A percentile compares a stretch with the other conserved stretches of the same genome.
These are phyloP conservation scores for Leccinum incarnatum DNA, from an alignment of 768 basidiomycete species.

Conservation along the genomic window DNA sequence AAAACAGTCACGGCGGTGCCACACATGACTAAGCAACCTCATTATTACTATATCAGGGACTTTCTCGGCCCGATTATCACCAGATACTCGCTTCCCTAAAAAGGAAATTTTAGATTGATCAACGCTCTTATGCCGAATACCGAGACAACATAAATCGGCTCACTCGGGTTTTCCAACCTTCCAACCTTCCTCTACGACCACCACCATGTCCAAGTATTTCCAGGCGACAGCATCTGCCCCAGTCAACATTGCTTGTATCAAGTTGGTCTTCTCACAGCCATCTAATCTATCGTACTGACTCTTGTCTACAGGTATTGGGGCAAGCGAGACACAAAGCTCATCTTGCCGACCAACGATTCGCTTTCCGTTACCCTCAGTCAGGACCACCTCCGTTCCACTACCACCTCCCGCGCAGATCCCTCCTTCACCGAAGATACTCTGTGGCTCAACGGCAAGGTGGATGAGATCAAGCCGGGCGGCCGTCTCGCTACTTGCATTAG, in stretches of 20 bases:
- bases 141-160: constrained; percentile 13
- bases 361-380: constrained; percentile 97
- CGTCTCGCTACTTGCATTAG: constrained; percentile 80
- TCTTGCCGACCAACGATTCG: constrained; percentile 96
- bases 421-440: constrained; percentile 73
- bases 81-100: constrained; percentile 2
- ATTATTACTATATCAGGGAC: constrained; percentile 12
- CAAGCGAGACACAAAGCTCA: constrained; percentile 92
- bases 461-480: constrained; percentile 80
- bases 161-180: not conserved
- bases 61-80: constrained; percentile 12
- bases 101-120: constrained; percentile 13
- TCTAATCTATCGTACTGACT: constrained; percentile 4
- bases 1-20: constrained; percentile 21
- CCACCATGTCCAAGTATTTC: constrained; percentile 53
- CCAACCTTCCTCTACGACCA: constrained; percentile 12
- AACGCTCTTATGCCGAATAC: constrained; percentile 1
- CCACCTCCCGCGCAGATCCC: constrained; percentile 83
- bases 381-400: constrained; percentile 92
- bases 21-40: constrained; percentile 18
- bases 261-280: constrained; percentile 47
- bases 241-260: constrained; percentile 98
- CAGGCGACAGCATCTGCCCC: constrained; percentile 91
- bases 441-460: constrained; percentile 94
- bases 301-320: constrained; percentile 86